Evolutionary conservation across 2,329 filamentous ascomycete species (phyloP), one percentile per base, ranked within the genome.

Genomic region (Alternaria ventricosa): DNA sequence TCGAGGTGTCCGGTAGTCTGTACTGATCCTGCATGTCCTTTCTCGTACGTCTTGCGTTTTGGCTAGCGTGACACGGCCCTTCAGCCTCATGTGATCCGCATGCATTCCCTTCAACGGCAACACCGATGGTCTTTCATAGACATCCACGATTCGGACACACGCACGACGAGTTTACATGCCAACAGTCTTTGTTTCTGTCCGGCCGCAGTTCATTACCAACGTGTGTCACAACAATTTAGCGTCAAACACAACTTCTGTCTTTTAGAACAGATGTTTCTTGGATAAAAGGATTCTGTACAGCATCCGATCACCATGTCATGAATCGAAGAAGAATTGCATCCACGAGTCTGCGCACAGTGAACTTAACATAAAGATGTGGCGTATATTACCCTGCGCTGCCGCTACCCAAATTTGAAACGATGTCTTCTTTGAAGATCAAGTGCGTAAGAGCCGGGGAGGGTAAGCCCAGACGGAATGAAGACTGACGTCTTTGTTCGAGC

Each of bases 321-420:
- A 3, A 41, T 41, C 10, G 36, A 11, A 41, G 36, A 41, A 41
- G n/a, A 0, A 9, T 1, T 41, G n/a, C 1, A 41, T 41, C 1
- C 33, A 1, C 4, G 4, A n/a, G 15, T n/a, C 0, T 9, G 0
- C 2, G 0, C 33, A 1, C 33, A 2, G 15, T 41, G 15, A n/a
- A 2, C 1, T 41, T n/a, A 0, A 10, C 36, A 6, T 1, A 2
- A n/a, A 6, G 9, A 41, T 11, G 36, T 41, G 36, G 36, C 36
- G 9, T 0, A 41, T 1, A 41, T 0, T 41, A 6, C 36, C n/a
- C 5, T 41, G 36, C 15, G n/a, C 18, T 3, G 1, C n/a, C 36
- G 15, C 36, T 41, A 11, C 15, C 15, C 36, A 18, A 10, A 41
- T 0, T 3, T 41, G 36, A 41, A 41, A 41, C 36, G n/a, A 18